Evolutionary conservation across 208 protist species (phyloP), one percentile per base, ranked within the genome.

Genomic region (Naegleria lovaniensis): DNA sequence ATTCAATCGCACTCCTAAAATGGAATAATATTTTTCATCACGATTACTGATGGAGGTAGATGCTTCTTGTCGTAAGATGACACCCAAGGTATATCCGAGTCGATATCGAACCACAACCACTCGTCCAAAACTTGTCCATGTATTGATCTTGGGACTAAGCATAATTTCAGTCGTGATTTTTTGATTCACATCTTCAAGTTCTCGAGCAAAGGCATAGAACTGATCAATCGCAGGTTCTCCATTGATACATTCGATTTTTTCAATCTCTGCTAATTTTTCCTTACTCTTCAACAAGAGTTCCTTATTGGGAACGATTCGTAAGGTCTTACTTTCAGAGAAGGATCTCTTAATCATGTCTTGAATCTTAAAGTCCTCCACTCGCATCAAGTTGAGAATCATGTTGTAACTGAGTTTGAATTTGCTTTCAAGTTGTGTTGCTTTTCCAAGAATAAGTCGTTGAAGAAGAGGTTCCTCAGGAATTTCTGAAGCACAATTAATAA

Each of bases 321-420:
- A 75, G 33, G 39, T 75, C 33, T n/a, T n/a, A 25, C 52, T 92
- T 90, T 97, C 95, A 83, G 91, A 93, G 91, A 97, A 97, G n/a
- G 91, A 94, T 79, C 94, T 91, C 41, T 94, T 93, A 39, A 97
- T 93, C 92, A 97, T 95, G 91, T 97, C 93, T 87, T 97, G 95
- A 2, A 96, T 93, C 22, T 91, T 92, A 59, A 98, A 92, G 33
- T 96, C 95, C 91, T 96, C 94, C 15, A 97, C 93, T 39, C 96
- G 90, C 48, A 98, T 83, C 33, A 97, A 88, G 89, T 98, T 98
- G 0, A 98, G 85, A 52, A 98, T 96, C 97, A 98, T 98, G 87
- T 95, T 96, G 91, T 98, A 98, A 5, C 96, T 97, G 0, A 98
- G 92, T 48, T 96, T 89, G 90, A 98, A 98, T 52, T 96, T 92